These are phyloP conservation scores for Casuarina glauca DNA, from an alignment of 306 rosid genomes.

Conservation along the genomic window DNA sequence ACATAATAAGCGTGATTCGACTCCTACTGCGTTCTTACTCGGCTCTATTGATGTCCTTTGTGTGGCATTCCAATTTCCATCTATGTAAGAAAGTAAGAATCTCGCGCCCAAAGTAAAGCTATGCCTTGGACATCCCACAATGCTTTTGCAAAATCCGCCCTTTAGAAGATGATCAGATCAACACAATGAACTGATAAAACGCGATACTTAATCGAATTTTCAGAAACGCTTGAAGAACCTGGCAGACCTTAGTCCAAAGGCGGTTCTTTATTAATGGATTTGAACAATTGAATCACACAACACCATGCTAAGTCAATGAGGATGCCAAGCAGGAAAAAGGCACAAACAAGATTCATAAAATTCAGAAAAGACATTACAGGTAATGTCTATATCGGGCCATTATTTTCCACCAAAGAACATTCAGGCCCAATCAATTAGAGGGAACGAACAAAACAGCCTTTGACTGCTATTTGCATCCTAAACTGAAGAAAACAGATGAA, in stretches of 20 bases:
- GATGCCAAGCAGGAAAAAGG: conserved; percentile 26
- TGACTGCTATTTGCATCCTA: not conserved
- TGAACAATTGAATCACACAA: conserved; percentile 34
- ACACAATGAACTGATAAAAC: too few relatives aligned
- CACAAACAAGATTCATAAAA: not conserved
- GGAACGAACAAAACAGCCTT: not conserved
- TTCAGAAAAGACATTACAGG: not conserved
- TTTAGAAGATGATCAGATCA: too few relatives aligned
- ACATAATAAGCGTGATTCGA: too few relatives aligned
- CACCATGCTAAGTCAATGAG: conserved; percentile 24
- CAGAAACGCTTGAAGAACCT: conserved; percentile 28
- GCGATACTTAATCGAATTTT: too few relatives aligned
- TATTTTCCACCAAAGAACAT: not conserved
- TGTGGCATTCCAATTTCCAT: too few relatives aligned
- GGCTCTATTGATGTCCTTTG: too few relatives aligned
- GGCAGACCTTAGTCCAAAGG: conserved; percentile 33
- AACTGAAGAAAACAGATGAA: not conserved
- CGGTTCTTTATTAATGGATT: conserved; percentile 11
- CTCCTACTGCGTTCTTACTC: too few relatives aligned
- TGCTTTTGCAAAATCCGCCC: too few relatives aligned
- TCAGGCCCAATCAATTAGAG: not conserved
- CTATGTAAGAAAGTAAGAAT: too few relatives aligned
- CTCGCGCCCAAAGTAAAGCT: too few relatives aligned
- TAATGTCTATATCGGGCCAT: not conserved
- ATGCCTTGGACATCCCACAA: too few relatives aligned